Conservation (phyloP, 2,329 filamentous ascomycete species). For the Plenodomus biglobosus region DNA sequence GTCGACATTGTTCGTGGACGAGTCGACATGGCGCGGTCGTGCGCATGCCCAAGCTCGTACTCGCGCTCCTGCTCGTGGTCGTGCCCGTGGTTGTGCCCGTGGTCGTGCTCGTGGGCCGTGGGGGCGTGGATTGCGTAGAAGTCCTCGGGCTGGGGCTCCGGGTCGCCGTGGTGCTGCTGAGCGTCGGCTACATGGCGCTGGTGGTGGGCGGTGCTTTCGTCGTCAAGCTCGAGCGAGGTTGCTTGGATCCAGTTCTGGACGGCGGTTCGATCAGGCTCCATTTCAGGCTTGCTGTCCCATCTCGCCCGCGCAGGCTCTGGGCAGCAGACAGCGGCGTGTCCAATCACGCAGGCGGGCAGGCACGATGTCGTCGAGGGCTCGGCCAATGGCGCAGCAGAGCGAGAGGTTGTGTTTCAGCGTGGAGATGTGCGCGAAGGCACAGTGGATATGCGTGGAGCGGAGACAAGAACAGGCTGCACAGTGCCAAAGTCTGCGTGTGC, state of each 20-base stretch:
- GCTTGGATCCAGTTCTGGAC: slow-evolving; percentile 28
- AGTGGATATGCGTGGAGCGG: background rate
- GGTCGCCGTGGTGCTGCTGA: slow-evolving; percentile 1
- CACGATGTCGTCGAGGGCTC: background rate
- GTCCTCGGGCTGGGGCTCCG: slow-evolving; percentile 21
- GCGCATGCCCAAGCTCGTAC: slow-evolving; percentile 34
- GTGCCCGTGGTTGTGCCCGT: slow-evolving; percentile 13
- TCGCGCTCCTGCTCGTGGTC: slow-evolving; percentile 24
- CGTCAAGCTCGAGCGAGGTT: slow-evolving; percentile 32
- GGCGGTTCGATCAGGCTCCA: slow-evolving; percentile 35
- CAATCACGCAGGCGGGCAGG: background rate
- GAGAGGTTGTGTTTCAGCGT: background rate
- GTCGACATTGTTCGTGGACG: slow-evolving; percentile 10
- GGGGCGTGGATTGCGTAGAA: slow-evolving; percentile 28
- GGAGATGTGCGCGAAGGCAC: background rate
- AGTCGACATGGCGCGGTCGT: slow-evolving; percentile 26
- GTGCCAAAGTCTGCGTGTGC: background rate
- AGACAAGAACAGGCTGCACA: background rate
- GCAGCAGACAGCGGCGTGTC: slow-evolving; percentile 7
- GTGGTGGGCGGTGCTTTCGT: slow-evolving; percentile 20
- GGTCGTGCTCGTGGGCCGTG: slow-evolving; percentile 16
- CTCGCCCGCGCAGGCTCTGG: slow-evolving; percentile 5
- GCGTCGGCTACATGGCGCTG: slow-evolving; percentile 3
- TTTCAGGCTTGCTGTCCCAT: slow-evolving; percentile 21
- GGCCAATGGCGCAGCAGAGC: background rate